These are phyloP conservation scores for Protomyces inundatus DNA, from an alignment of 1,139 yeast species.

Conservation along the genomic window DNA sequence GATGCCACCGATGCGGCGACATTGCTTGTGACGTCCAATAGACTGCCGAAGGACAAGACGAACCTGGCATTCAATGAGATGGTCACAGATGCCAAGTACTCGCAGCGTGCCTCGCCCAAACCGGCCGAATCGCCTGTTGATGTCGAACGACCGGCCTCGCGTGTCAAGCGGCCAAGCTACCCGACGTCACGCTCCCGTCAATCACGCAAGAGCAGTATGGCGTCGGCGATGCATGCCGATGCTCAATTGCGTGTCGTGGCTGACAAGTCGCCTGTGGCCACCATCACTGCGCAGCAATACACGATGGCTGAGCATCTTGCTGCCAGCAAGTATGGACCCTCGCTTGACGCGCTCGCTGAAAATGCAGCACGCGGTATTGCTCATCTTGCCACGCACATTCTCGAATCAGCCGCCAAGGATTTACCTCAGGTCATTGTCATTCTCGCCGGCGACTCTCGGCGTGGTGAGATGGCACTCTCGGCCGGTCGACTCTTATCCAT, in stretches of 20 bases:
- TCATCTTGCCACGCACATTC: not conserved
- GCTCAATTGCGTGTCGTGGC: not conserved
- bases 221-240: not conserved
- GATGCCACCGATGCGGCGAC: not conserved
- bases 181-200: not conserved
- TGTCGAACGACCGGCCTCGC: not conserved
- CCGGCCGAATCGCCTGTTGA: not conserved
- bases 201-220: not conserved
- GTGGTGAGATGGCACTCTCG: not conserved
- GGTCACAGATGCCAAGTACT: not conserved
- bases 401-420: not conserved
- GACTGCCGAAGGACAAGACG: not conserved
- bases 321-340: not conserved
- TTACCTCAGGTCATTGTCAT: not conserved
- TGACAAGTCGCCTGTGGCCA: not conserved
- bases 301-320: not conserved
- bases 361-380: not conserved
- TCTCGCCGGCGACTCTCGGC: conserved; percentile 2
- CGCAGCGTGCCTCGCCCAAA: not conserved
- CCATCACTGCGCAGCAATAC: not conserved
- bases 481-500: conserved; percentile 13
- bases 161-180: not conserved
- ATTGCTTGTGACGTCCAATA: not conserved
- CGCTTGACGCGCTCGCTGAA: not conserved
- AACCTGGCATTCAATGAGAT: not conserved